Percentiles rank a stretch among this genome's conserved stretches.
Conservation (phyloP, 2,329 filamentous ascomycete genomes). For the Sporothrix pallida region DNA sequence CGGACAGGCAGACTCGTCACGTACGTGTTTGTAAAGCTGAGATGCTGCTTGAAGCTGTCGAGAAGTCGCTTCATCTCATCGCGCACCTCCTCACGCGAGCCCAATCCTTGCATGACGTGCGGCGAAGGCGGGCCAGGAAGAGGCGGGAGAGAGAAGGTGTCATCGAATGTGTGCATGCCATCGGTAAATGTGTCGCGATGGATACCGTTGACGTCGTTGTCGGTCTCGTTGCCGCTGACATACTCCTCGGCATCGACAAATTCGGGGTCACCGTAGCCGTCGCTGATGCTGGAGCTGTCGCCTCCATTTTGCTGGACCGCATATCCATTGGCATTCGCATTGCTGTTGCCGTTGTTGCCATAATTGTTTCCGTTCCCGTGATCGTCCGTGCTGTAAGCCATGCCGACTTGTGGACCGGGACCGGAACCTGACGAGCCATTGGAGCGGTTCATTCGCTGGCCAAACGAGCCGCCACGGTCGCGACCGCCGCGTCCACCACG, state of each 20-base stretch:
- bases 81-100: constrained; percentile 45
- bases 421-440: constrained; percentile 26
- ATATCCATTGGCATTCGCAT: neutral
- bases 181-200: neutral
- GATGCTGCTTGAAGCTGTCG: constrained; percentile 46
- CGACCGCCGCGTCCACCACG: neutral
- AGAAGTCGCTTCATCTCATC: constrained; percentile 51
- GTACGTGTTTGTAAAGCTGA: constrained; percentile 44
- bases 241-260: constrained; percentile 19
- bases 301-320: neutral
- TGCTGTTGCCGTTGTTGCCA: constrained; percentile 38
- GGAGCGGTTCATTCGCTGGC: constrained; percentile 26
- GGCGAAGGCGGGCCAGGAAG: constrained; percentile 49
- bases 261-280: constrained; percentile 2
- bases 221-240: constrained; percentile 18
- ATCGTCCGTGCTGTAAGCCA: constrained; percentile 32
- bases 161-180: constrained; percentile 4
- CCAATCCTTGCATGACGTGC: constrained; percentile 54
- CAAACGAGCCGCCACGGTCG: constrained; percentile 30
- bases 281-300: constrained; percentile 17
- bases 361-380: neutral
- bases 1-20: constrained; percentile 43
- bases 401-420: constrained; percentile 10
- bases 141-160: constrained; percentile 33
- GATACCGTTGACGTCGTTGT: neutral